Base-by-base conservation (phyloP, 495 filamentous ascomycete genomes). In the Daldinia decipiens region DNA sequence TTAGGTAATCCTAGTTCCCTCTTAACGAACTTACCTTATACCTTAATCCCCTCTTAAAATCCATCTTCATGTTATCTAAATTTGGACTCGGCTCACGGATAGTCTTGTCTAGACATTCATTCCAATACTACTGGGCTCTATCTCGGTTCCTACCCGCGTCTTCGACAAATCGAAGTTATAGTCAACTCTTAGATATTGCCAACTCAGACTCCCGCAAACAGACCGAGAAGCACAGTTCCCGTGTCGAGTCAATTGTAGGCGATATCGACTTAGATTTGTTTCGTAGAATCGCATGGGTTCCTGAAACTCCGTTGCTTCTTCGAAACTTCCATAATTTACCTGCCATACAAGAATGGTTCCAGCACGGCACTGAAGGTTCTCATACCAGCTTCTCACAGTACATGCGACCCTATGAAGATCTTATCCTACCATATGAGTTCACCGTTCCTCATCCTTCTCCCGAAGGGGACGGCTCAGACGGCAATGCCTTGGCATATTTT, bases 301-400 rank as follows among this genome's bases (percentile, higher is more conserved):
- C 65, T 15, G 32, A 68, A 55, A 55, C 24, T 7, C 70, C 70
- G 3, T 52, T 72, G 7, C 51, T 65, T 15, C 70, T 68, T 40
- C 27, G 15, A 53, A 21, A 29, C 9, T 68, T 38, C 43, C 60
- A 72, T 51, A 54, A 34, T 26, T 51, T 72, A 2, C 50, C 65
- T 40, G 70, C 70, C 15, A 47, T 58, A 13, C n/a, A 57, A n/a
- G 65, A 61, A 29, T 72, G 70, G 70, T 72, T 72, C 31, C 65
- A 56, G 26, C 31, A 34, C 21, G 36, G 24, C 43, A 3, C 27
- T 15, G 21, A 50, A 21, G 52, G 4, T 3, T 32, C n/a, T 11
- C 6, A 34, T 38, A 19, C 39, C 47, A 27, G 0, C 13, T 72
- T 72, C 19, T 11, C 69, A 5, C 36, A 17, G 3, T 72, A 67